A percentile compares a stretch with the other conserved stretches of the same genome.
These are phyloP conservation scores for Tillandsia leiboldiana DNA, from an alignment of 176 grass and related monocot genomes.

Conservation along the genomic window DNA sequence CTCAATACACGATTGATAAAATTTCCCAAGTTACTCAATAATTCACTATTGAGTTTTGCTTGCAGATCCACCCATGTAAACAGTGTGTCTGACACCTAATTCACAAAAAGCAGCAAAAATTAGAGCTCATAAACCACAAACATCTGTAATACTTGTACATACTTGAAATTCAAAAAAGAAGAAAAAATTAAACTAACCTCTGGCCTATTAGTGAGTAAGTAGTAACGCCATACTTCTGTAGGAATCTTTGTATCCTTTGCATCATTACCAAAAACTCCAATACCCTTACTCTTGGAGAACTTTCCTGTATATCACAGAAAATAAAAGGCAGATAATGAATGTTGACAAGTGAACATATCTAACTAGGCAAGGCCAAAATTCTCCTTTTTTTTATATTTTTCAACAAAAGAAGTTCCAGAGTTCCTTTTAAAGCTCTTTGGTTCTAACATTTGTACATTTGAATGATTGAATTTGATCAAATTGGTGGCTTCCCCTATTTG, in stretches of 20 bases:
- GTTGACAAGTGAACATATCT: background rate
- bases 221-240: constrained; percentile 90
- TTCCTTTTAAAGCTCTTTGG: too few relatives aligned
- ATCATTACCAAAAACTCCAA: constrained; percentile 96
- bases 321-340: constrained; percentile 15
- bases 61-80: constrained; percentile 93
- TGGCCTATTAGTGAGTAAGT: constrained; percentile 86
- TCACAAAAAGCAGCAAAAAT: constrained; percentile 20
- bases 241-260: constrained; percentile 81
- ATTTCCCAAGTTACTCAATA: too few relatives aligned
- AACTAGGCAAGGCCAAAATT: background rate
- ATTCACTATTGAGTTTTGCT: constrained; percentile 76
- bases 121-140: constrained; percentile 16
- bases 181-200: constrained; percentile 49
- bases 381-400: too few relatives aligned
- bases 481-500: too few relatives aligned
- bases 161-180: constrained; percentile 13
- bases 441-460: too few relatives aligned
- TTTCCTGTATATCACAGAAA: constrained; percentile 44
- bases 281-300: constrained; percentile 85
- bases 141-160: background rate
- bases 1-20: too few relatives aligned
- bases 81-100: constrained; percentile 82
- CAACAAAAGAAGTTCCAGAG: too few relatives aligned
- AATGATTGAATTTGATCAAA: too few relatives aligned